Percentiles rank a stretch among this genome's conserved stretches.
phyloP scores from a whole-genome alignment of 495 filamentous ascomycete genomes.

The Xylaria nigripes region DNA sequence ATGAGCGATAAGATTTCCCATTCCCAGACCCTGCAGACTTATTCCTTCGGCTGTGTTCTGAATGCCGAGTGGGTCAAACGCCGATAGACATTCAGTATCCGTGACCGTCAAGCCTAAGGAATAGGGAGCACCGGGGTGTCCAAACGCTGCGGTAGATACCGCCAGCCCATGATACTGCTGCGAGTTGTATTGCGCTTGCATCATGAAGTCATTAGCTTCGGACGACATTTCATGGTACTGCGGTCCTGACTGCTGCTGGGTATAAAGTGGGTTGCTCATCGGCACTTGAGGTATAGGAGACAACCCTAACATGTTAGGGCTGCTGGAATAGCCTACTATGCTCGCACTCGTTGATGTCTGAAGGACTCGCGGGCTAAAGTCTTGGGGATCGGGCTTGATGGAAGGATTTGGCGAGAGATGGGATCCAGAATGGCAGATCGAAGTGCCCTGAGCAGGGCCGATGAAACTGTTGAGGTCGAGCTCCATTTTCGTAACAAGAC shows the following conservation, averaged over 20 bases:
- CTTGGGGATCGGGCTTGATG: slow-evolving; percentile 26
- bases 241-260: slow-evolving; percentile 9
- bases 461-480: slow-evolving; percentile 54
- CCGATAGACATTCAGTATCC: slow-evolving; percentile 29
- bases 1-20: slow-evolving; percentile 23
- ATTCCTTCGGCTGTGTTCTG: slow-evolving; percentile 24
- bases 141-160: slow-evolving; percentile 16
- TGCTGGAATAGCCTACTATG: slow-evolving; percentile 14
- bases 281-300: slow-evolving; percentile 11
- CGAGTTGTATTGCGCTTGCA: slow-evolving; percentile 17
- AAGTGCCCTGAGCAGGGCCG: slow-evolving; percentile 52
- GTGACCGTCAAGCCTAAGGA: slow-evolving; percentile 4
- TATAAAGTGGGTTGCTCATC: slow-evolving; percentile 14
- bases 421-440: slow-evolving; percentile 28
- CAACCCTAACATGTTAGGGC: slow-evolving; percentile 2
- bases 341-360: slow-evolving; percentile 2
- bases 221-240: slow-evolving; percentile 14
- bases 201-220: slow-evolving; percentile 15
- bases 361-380: slow-evolving; percentile 9
- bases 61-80: slow-evolving; percentile 30
- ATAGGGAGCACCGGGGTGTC: slow-evolving; percentile 4
- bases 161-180: slow-evolving; percentile 19
- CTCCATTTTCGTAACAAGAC: slow-evolving; percentile 55
- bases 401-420: slow-evolving; percentile 26
- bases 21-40: slow-evolving; percentile 23